phyloP scores from a whole-genome alignment of 345 rosid genomes.

The Iberis pinnata region DNA sequence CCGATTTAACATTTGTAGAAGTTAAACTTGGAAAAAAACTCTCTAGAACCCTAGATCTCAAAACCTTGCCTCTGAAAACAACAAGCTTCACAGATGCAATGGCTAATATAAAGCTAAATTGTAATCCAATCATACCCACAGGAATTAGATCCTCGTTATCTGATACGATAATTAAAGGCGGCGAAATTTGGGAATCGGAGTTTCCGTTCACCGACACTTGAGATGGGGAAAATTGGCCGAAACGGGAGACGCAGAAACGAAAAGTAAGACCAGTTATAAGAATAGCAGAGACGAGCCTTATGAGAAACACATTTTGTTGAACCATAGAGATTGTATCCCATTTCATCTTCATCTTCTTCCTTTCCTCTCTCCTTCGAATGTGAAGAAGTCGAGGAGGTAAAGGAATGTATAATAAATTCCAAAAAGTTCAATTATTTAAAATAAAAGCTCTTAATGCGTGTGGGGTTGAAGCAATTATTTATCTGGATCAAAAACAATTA shows the following conservation, averaged over 20 bases:
- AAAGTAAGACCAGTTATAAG: conserved; percentile 56
- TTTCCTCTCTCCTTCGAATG: conserved; percentile 3
- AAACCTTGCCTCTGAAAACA: no score
- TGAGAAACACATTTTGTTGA: conserved; percentile 41
- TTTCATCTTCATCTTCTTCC: conserved; percentile 57
- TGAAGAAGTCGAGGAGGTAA: neutral
- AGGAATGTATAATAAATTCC: no score
- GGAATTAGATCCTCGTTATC: conserved; percentile 46
- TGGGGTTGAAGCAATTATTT: no score
- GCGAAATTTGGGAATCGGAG: conserved; percentile 16
- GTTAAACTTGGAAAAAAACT: no score
- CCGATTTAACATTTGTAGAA: no score
- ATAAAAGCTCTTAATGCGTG: no score
- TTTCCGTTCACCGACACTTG: conserved; percentile 21
- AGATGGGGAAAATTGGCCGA: conserved; percentile 15
- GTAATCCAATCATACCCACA: conserved; percentile 30
- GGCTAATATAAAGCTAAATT: neutral
- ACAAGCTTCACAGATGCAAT: neutral
- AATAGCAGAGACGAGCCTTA: conserved; percentile 44
- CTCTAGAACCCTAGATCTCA: conserved; percentile 14
- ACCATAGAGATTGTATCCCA: conserved; percentile 36
- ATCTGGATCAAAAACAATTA: no score
- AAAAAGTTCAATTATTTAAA: no score
- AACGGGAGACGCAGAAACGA: conserved; percentile 36
- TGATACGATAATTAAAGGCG: conserved; percentile 15